These are phyloP conservation scores for Scalesia atractyloides DNA, from an alignment of 129 eudicot genomes.

Conservation along the genomic window DNA sequence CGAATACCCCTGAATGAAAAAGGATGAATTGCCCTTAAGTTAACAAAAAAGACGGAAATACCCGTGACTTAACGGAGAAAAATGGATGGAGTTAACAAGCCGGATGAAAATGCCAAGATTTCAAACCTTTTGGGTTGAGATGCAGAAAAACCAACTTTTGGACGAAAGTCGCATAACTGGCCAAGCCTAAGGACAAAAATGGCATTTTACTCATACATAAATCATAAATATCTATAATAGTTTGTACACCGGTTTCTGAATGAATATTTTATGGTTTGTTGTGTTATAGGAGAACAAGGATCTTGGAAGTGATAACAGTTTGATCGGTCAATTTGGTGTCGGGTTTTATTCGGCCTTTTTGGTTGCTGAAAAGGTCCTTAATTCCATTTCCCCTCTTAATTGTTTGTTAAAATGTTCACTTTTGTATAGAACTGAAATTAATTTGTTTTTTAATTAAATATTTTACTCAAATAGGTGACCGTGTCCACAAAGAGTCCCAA, in stretches of 20 bases:
- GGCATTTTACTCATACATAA: no score
- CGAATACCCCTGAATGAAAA: no score
- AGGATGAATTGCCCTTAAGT: no score
- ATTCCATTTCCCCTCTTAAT: neutral
- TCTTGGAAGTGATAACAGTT: conserved; percentile 76
- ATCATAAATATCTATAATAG: neutral
- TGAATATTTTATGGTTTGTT: neutral
- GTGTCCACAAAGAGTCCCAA: conserved; percentile 88
- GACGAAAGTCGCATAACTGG: no score
- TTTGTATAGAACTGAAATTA: neutral
- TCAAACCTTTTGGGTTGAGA: no score
- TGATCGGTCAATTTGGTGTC: conserved; percentile 98
- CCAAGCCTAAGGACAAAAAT: no score
- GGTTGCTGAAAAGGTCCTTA: conserved; percentile 83
- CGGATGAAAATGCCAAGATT: no score
- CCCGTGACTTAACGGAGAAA: no score
- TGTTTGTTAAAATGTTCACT: neutral
- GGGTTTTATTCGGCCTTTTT: conserved; percentile 97
- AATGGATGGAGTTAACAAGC: no score
- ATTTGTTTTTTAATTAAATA: neutral
- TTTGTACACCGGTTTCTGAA: neutral
- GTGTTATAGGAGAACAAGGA: conserved; percentile 82
- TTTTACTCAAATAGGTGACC: conserved; percentile 48
- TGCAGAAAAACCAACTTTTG: no score
- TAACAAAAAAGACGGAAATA: no score